Evolutionary conservation across 139 green algal genomes (phyloP).

Genomic region (Chlorella sp.): DNA sequence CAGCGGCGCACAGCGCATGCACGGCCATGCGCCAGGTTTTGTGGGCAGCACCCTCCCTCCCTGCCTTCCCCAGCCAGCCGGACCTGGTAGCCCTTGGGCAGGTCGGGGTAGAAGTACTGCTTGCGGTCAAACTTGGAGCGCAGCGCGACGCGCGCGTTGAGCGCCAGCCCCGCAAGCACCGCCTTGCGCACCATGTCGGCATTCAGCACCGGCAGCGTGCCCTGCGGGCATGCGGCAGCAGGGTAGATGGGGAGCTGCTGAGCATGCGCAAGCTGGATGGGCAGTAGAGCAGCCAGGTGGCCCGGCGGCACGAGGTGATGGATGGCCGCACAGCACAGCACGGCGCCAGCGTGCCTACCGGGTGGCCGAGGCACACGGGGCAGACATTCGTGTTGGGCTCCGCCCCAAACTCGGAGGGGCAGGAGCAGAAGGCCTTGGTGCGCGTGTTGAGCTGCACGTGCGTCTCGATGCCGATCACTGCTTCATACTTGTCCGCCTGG

Average conservation of each 20-base stretch:
- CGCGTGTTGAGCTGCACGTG: conserved; percentile 95
- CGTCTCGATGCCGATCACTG: conserved; percentile 98
- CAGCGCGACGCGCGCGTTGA: conserved; percentile 76
- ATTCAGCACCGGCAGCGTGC: conserved; percentile 89
- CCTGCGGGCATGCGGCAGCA: too few relatives aligned
- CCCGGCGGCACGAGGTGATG: too few relatives aligned
- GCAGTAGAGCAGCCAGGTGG: not conserved
- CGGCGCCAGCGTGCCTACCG: conserved; percentile 48
- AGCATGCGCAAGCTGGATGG: too few relatives aligned
- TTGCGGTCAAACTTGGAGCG: conserved; percentile 98
- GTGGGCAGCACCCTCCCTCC: too few relatives aligned
- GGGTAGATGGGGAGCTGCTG: too few relatives aligned
- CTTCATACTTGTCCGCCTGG: conserved; percentile 74
- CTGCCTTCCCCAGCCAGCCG: too few relatives aligned
- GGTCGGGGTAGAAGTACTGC: conserved; percentile 99
- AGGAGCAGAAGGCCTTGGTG: conserved; percentile 98
- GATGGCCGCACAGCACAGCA: not conserved
- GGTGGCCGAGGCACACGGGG: conserved; percentile 95
- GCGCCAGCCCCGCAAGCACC: conserved; percentile 83
- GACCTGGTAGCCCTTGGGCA: conserved; percentile 96
- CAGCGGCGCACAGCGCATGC: too few relatives aligned
- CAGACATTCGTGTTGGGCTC: conserved; percentile 93
- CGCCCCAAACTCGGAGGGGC: conserved; percentile 84
- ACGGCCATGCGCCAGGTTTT: too few relatives aligned
- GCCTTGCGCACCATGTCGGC: conserved; percentile 73